phyloP scores from a whole-genome alignment of 371 early-diverging fungal genomes.

The Mucor racemosus region DNA sequence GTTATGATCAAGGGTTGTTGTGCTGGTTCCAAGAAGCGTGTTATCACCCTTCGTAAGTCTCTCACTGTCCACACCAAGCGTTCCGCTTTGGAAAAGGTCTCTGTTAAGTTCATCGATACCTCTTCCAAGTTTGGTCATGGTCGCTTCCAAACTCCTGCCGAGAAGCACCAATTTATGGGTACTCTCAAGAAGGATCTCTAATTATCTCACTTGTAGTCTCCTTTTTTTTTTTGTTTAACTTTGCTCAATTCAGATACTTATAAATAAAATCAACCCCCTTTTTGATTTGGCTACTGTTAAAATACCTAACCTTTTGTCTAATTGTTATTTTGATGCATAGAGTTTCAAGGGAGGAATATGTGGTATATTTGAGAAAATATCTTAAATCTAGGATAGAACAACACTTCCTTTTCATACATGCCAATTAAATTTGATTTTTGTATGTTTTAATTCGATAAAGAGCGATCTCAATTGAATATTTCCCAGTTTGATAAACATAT shows the following conservation, averaged over 20 bases:
- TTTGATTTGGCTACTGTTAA: constrained; percentile 5
- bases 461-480: no score
- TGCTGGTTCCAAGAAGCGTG: constrained; percentile 98
- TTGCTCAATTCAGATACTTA: not conserved
- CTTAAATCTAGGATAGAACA: no score
- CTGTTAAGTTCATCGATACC: constrained; percentile 99
- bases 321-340: not conserved
- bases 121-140: constrained; percentile 99
- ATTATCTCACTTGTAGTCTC: constrained; percentile 2
- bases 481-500: no score
- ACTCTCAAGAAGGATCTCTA: constrained; percentile 87
- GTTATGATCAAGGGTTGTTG: constrained; percentile 99
- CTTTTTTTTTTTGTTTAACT: constrained; percentile 3
- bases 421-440: no score
- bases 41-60: constrained; percentile 98
- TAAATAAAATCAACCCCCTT: not conserved
- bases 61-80: constrained; percentile 93
- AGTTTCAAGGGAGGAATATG: no score
- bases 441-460: no score
- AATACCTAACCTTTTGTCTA: not conserved
- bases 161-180: constrained; percentile 97
- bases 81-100: constrained; percentile 95
- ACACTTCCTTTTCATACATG: no score
- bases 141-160: constrained; percentile 99
- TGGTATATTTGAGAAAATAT: no score